Base-by-base conservation (phyloP, 139 green algal genomes). In the Chlorella sp. region DNA sequence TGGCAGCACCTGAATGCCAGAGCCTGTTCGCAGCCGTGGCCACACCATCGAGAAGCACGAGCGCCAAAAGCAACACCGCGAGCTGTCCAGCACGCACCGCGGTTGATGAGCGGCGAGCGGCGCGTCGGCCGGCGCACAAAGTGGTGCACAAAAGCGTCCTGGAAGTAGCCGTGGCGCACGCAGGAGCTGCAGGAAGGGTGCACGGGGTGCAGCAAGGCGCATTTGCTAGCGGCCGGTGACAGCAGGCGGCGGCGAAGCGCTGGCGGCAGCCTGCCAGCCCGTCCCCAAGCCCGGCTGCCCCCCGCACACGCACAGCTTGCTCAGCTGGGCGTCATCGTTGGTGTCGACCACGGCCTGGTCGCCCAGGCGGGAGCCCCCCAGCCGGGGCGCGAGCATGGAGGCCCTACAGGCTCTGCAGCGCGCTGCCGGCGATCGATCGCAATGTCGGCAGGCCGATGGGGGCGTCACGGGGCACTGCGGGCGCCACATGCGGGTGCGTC, bases 271-370 rank as follows among this genome's bases (percentile, higher is more conserved):
- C 38, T 57, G 70, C 4, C n/a, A n/a, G 23, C 23, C 69, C 38
- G 67, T 23, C 18, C 5, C n/a, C 32, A 21, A n/a, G n/a, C n/a
- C n/a, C n/a, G n/a, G n/a, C n/a, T n/a, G n/a, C n/a, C n/a, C n/a
- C n/a, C n/a, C n/a, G n/a, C n/a, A 38, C 69, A 34, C 69, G 88
- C 74, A 98, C 95, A 97, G 76, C 74, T 98, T 98, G 83, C 92
- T 96, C 30, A 96, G 74, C 74, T 97, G 94, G 2, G 95, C 95
- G 83, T 98, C 95, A 55, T 97, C 94, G 38, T 98, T 98, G 51
- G 95, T 98, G 44, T 85, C 88, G 23, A 94, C 91, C 30, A 98
- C 95, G 11, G n/a, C 75, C 12, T 82, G 56, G 28, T 82, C 75
- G 34, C 69, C 69, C 68, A 74, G 32, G 21, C 68, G 32, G 68